Base-by-base conservation (phyloP, 2,329 filamentous ascomycete species). In the Aspergillus calidoustus region DNA sequence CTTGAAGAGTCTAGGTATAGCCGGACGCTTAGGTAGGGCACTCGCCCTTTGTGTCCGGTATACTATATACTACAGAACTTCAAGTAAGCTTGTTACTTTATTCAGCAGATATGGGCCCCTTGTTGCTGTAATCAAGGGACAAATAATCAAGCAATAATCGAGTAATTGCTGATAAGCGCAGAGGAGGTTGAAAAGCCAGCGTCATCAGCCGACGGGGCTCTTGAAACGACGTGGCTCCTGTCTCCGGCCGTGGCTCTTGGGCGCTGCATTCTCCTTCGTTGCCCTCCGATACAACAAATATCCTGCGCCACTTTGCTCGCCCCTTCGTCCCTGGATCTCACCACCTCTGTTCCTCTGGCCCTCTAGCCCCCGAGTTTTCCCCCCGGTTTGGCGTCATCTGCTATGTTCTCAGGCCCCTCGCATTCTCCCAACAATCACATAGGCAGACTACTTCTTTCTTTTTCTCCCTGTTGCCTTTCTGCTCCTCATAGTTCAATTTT, bases 211-310 rank as follows among this genome's bases (percentile, higher is more conserved):
- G 47, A 57, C 50, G 34, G 34, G 34, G 34, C 11, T 43, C 34
- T 43, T n/a, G n/a, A 15, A 31, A 54, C 62, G 54, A 64, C 62
- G 62, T 64, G 62, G 62, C 62, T 62, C 59, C 52, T 57, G 38
- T 64, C 46, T 57, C 44, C 38, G 47, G 49, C 25, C 13, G 53
- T 25, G n/a, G 38, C 28, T n/a, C 22, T 48, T 30, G 28, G n/a
- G 28, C 41, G 34, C 54, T 59, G 46, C 61, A 59, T 65, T 65
- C 63, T 65, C 57, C 48, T 61, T 61, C 57, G 61, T 65, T 63
- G 63, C 61, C 61, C 61, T 62, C 60, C 55, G 54, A 58, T 55
- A 61, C 54, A 52, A 53, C 59, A 57, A 51, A 43, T 49, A 59
- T 50, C 54, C 59, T 64, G 50, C 59, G 64, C 59, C 64, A 64